These are phyloP conservation scores for Suillus alpinus DNA, from an alignment of 768 basidiomycete genomes.

Conservation along the genomic window DNA sequence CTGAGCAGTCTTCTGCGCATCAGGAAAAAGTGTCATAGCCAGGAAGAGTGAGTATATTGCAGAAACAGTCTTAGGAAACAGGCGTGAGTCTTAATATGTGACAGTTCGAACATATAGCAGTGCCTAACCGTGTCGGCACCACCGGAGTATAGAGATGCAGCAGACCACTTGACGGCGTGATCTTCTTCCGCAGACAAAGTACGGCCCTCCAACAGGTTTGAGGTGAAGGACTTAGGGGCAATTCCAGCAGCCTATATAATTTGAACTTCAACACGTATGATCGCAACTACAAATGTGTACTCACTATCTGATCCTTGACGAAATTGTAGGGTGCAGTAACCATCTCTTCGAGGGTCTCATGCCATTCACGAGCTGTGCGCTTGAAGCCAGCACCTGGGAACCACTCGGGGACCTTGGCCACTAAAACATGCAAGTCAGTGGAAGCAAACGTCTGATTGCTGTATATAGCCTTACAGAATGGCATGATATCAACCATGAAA, in stretches of 20 bases:
- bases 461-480: constrained; percentile 30
- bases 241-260: constrained; percentile 45
- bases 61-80: constrained; percentile 52
- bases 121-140: constrained; percentile 5
- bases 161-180: constrained; percentile 9
- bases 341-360: constrained; percentile 50
- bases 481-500: constrained; percentile 51
- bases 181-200: constrained; percentile 41
- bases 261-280: neutral
- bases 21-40: constrained; percentile 56
- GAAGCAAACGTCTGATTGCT: no score
- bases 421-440: constrained; percentile 9
- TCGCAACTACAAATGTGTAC: neutral
- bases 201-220: constrained; percentile 48
- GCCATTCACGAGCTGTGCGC: constrained; percentile 50
- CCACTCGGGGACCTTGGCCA: constrained; percentile 53
- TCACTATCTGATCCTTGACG: constrained; percentile 61
- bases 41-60: constrained; percentile 60
- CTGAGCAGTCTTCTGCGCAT: constrained; percentile 56
- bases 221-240: constrained; percentile 43
- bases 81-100: constrained; percentile 3
- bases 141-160: constrained; percentile 37
- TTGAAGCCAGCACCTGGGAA: constrained; percentile 56
- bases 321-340: constrained; percentile 54
- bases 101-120: no score